Evolutionary conservation across 768 basidiomycete genomes (phyloP).

Genomic region (Dacryopinax primogenitus): DNA sequence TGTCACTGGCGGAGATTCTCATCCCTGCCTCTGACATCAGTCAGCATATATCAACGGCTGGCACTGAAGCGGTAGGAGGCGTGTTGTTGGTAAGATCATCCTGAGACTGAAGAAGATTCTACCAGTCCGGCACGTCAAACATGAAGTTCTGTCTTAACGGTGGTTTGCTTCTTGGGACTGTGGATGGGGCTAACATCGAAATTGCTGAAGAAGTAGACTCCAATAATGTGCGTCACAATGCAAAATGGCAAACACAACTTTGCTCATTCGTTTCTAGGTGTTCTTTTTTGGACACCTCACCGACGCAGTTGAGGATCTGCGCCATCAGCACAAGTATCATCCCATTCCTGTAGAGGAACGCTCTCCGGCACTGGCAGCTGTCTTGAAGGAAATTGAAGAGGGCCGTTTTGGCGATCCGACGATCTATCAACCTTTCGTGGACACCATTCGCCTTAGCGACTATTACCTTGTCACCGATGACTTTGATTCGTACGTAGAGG

Average conservation of each 20-base stretch:
- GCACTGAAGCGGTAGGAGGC: slow-evolving; percentile 52
- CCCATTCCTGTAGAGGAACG: slow-evolving; percentile 69
- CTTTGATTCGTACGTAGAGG: slow-evolving; percentile 60
- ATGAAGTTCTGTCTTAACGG: slow-evolving; percentile 74
- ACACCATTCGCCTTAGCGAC: slow-evolving; percentile 63
- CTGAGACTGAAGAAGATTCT: too few species aligned
- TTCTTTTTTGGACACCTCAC: slow-evolving; percentile 84
- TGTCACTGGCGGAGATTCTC: slow-evolving; percentile 67
- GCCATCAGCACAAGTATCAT: slow-evolving; percentile 76
- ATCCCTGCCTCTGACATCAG: slow-evolving; percentile 90
- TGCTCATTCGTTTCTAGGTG: background rate
- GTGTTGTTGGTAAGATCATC: too few species aligned
- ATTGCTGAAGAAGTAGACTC: slow-evolving; percentile 94
- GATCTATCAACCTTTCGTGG: slow-evolving; percentile 77
- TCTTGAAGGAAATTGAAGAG: slow-evolving; percentile 58
- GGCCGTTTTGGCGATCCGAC: slow-evolving; percentile 69
- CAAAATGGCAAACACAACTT: background rate
- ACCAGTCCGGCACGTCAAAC: slow-evolving; percentile 20
- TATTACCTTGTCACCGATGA: slow-evolving; percentile 81
- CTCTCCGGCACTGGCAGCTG: slow-evolving; percentile 67
- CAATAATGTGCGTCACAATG: slow-evolving; percentile 59
- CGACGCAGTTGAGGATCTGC: slow-evolving; percentile 73
- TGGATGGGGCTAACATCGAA: slow-evolving; percentile 91
- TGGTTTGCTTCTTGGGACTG: slow-evolving; percentile 60
- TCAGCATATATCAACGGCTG: slow-evolving; percentile 95